Evolutionary conservation across 192 early-diverging fungal species (phyloP).

Genomic region (Lobosporangium transversale): DNA sequence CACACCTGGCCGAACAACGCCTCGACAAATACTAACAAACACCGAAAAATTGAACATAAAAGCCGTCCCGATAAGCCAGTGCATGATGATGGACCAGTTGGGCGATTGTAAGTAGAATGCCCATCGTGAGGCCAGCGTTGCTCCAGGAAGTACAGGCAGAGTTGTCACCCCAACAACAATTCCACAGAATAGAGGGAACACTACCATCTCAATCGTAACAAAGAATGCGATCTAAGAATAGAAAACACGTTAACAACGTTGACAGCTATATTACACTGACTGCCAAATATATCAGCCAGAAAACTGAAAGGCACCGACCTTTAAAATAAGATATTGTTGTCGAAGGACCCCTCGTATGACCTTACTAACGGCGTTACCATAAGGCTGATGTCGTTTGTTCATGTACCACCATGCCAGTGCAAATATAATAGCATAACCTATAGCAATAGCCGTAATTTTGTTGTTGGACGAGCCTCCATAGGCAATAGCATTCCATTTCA

Average conservation of each 20-base stretch:
- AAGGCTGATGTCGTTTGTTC: slow-evolving; percentile 28
- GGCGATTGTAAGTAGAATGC: slow-evolving; percentile 69
- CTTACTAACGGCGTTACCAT: slow-evolving; percentile 56
- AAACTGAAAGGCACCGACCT: slow-evolving; percentile 48
- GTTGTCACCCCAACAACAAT: slow-evolving; percentile 86
- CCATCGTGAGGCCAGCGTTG: slow-evolving; percentile 65
- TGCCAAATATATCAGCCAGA: not conserved
- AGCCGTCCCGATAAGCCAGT: slow-evolving; percentile 92
- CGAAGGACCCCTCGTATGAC: slow-evolving; percentile 56
- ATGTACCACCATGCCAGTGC: slow-evolving; percentile 62
- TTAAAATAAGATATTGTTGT: slow-evolving; percentile 67
- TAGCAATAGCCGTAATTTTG: slow-evolving; percentile 60
- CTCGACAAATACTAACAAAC: slow-evolving; percentile 83
- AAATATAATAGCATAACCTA: slow-evolving; percentile 71
- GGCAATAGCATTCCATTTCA: slow-evolving; percentile 59
- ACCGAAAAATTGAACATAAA: slow-evolving; percentile 96
- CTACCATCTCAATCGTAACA: slow-evolving; percentile 84
- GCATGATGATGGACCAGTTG: slow-evolving; percentile 76
- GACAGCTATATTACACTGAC: not conserved
- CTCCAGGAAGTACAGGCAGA: slow-evolving; percentile 75
- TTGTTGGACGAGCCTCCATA: slow-evolving; percentile 64
- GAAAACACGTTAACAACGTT: not conserved
- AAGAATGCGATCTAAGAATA: slow-evolving; percentile 79
- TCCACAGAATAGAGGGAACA: slow-evolving; percentile 92
- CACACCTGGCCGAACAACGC: slow-evolving; percentile 90